These are phyloP conservation scores for Candida sphagnicola DNA, from an alignment of 805 yeast genomes.

Conservation along the genomic window DNA sequence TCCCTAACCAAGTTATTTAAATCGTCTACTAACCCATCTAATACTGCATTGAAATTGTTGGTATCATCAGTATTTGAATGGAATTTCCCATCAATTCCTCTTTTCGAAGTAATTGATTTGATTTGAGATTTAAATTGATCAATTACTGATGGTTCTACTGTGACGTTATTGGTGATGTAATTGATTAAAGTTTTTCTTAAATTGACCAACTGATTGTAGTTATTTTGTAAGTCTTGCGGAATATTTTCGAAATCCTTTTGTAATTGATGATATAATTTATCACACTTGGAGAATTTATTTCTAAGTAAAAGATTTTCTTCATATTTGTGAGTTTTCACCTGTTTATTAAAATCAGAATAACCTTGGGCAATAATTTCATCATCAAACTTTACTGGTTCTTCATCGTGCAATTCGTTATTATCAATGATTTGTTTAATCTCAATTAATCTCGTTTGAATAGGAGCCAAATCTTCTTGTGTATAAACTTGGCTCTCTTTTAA, in stretches of 20 bases:
- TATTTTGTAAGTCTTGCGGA: constrained; percentile 33
- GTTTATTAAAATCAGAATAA: constrained; percentile 9
- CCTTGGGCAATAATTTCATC: constrained; percentile 13
- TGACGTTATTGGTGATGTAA: constrained; percentile 19
- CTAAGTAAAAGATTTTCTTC: constrained; percentile 62
- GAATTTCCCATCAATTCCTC: constrained; percentile 43
- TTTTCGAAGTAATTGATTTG: not conserved
- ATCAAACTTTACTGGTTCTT: constrained; percentile 6
- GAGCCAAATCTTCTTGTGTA: constrained; percentile 78
- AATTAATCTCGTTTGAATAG: constrained; percentile 67
- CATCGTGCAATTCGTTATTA: constrained; percentile 10
- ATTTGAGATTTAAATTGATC: constrained; percentile 2
- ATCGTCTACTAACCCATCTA: constrained; percentile 78
- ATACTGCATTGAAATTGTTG: constrained; percentile 32
- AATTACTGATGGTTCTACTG: constrained; percentile 1
- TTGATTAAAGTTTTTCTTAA: constrained; percentile 59
- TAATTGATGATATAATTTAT: constrained; percentile 52
- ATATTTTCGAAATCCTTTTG: constrained; percentile 46
- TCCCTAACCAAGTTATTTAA: constrained; percentile 74
- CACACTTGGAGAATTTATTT: constrained; percentile 62
- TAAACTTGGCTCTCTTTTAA: constrained; percentile 75
- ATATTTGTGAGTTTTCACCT: constrained; percentile 31
- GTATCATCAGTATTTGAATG: constrained; percentile 8
- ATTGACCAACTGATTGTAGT: constrained; percentile 57
- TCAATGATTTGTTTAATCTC: constrained; percentile 67